Evolutionary conservation across 2,329 filamentous ascomycete genomes (phyloP).

Genomic region (Juglanconis sp.): DNA sequence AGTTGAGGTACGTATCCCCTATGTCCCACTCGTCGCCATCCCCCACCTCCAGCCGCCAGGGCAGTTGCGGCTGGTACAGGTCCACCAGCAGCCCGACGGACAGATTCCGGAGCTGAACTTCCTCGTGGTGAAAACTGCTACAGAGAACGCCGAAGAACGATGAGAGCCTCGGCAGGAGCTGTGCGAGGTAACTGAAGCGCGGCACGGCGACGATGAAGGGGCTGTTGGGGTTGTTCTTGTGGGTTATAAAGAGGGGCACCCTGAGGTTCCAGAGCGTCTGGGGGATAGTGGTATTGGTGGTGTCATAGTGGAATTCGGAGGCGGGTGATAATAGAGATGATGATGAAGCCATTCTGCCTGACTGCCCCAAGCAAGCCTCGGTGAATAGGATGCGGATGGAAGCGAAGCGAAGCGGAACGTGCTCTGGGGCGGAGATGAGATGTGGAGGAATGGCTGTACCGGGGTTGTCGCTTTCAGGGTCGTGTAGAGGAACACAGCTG

Average conservation of each 20-base stretch:
- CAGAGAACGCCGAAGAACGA: constrained; percentile 52
- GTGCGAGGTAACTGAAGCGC: constrained; percentile 57
- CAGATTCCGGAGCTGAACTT: constrained; percentile 51
- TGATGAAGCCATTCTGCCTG: constrained; percentile 11
- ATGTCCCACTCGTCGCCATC: constrained; percentile 59
- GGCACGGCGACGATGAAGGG: constrained; percentile 54
- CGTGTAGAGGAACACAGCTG: not conserved
- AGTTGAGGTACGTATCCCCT: constrained; percentile 61
- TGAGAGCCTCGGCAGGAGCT: constrained; percentile 53
- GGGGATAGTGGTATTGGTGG: constrained; percentile 29
- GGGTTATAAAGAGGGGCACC: constrained; percentile 54
- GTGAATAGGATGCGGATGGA: not conserved
- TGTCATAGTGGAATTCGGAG: constrained; percentile 1
- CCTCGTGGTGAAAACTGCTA: constrained; percentile 58
- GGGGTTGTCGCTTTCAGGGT: not conserved
- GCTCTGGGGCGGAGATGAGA: not conserved
- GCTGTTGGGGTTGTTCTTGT: constrained; percentile 41
- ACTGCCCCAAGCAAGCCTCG: not conserved
- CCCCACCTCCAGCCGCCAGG: constrained; percentile 53
- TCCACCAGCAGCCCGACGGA: constrained; percentile 54
- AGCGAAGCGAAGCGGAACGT: not conserved
- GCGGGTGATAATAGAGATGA: not conserved
- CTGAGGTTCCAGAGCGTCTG: constrained; percentile 53
- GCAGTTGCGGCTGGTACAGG: constrained; percentile 52
- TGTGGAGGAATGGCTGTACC: not conserved